Percentiles rank a stretch among this genome's conserved stretches.
phyloP scores from a whole-genome alignment of 306 rosid genomes.

The Cicer cuneatum region DNA sequence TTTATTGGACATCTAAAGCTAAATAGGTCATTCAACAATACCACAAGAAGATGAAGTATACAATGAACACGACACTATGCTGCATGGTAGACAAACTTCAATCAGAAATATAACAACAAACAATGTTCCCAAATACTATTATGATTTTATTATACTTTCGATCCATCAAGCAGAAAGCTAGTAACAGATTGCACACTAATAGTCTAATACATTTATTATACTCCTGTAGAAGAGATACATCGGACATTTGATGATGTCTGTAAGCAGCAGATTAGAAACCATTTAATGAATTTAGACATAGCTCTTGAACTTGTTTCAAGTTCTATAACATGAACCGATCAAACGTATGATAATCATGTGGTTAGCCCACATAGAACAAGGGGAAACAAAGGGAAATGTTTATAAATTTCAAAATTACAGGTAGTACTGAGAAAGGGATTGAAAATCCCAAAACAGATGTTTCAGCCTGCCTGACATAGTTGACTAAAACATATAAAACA shows the following conservation, averaged over 20 bases:
- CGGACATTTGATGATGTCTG: neutral
- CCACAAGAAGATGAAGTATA: constrained; percentile 13
- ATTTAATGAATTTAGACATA: neutral
- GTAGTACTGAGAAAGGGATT: neutral
- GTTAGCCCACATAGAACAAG: neutral
- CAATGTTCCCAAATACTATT: neutral
- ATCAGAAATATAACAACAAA: neutral
- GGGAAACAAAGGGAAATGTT: constrained; percentile 2
- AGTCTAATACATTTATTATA: neutral
- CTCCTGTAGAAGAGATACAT: neutral
- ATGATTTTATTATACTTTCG: neutral
- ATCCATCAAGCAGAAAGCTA: constrained; percentile 1
- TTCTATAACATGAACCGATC: neutral
- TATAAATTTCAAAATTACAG: neutral
- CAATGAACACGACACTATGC: neutral
- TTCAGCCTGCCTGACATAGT: neutral
- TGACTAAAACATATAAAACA: neutral
- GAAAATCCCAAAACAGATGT: neutral
- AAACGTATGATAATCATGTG: neutral
- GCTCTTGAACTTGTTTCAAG: neutral
- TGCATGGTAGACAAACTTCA: neutral
- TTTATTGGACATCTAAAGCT: constrained; percentile 13
- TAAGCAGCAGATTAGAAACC: neutral
- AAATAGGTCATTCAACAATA: constrained; percentile 20
- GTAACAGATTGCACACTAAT: neutral